Evolutionary conservation across 352 stramenopile species (phyloP).

Genomic region (Pythium volutum): DNA sequence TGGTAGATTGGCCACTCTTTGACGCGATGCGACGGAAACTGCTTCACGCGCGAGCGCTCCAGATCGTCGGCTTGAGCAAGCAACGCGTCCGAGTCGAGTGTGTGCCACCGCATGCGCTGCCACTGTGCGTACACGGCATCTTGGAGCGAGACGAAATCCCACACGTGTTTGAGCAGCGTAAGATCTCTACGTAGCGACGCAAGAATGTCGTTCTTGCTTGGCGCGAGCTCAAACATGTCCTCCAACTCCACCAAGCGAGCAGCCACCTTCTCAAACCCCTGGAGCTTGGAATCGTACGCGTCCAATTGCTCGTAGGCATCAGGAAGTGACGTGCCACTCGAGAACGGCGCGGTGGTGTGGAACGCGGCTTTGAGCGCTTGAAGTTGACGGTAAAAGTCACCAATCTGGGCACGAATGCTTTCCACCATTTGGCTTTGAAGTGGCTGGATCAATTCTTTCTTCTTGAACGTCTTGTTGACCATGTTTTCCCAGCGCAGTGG

Average conservation of each 20-base stretch:
- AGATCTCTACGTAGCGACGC: conserved; percentile 82
- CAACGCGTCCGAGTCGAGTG: conserved; percentile 87
- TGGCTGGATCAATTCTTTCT: conserved; percentile 90
- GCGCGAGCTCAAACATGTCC: conserved; percentile 93
- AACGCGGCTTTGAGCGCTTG: conserved; percentile 68
- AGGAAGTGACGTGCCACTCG: conserved; percentile 26
- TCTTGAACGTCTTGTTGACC: conserved; percentile 93
- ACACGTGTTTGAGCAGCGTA: conserved; percentile 89
- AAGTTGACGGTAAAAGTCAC: conserved; percentile 72
- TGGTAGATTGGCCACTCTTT: conserved; percentile 92
- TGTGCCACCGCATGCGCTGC: conserved; percentile 84
- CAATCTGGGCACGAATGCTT: conserved; percentile 66
- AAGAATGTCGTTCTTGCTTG: conserved; percentile 81
- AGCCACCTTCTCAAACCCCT: conserved; percentile 80
- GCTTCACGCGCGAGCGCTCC: conserved; percentile 45
- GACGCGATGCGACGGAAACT: conserved; percentile 40
- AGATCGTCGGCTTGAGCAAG: conserved; percentile 89
- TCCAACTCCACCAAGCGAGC: conserved; percentile 88
- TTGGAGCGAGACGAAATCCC: conserved; percentile 91
- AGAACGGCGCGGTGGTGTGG: conserved; percentile 49
- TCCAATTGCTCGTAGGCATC: conserved; percentile 89
- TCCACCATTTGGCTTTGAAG: conserved; percentile 89
- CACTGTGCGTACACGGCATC: conserved; percentile 76
- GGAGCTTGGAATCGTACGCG: conserved; percentile 75
- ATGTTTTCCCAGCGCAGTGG: conserved; percentile 90